Percentiles rank a stretch among this genome's conserved stretches.
These are phyloP conservation scores for Tulasnella sp. DNA, from an alignment of 768 basidiomycete genomes.

Conservation along the genomic window DNA sequence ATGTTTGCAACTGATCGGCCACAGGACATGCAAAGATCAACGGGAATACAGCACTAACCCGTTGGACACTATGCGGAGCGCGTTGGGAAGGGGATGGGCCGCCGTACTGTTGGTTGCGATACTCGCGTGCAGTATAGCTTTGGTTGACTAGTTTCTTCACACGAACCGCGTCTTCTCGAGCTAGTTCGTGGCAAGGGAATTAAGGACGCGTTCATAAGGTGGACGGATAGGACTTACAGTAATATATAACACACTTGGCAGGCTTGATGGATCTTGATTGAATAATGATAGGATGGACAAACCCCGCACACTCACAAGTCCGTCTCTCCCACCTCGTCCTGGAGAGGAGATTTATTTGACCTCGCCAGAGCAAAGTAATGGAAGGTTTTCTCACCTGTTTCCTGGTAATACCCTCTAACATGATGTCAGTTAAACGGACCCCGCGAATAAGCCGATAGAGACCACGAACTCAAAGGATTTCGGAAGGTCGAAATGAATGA, in stretches of 20 bases:
- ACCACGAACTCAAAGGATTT: conserved; percentile 66
- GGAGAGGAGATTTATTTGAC: not conserved
- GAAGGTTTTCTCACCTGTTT: conserved; percentile 47
- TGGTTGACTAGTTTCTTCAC: conserved; percentile 42
- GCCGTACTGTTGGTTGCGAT: conserved; percentile 32
- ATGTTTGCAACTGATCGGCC: not conserved
- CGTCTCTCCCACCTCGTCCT: conserved; percentile 75
- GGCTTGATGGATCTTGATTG: conserved; percentile 34
- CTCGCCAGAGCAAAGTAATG: no score
- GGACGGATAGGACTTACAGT: conserved; percentile 41
- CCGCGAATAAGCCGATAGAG: not conserved
- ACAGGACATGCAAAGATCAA: not conserved
- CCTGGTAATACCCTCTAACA: conserved; percentile 65
- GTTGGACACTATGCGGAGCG: conserved; percentile 47
- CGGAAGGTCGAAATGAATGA: conserved; percentile 71
- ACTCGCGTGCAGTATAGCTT: conserved; percentile 35
- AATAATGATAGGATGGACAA: not conserved
- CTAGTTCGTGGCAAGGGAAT: conserved; percentile 28
- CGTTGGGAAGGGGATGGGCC: conserved; percentile 55
- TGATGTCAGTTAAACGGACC: not conserved
- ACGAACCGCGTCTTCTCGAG: conserved; percentile 57
- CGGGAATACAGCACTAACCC: conserved; percentile 32
- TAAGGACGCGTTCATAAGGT: not conserved
- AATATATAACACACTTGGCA: conserved; percentile 70
- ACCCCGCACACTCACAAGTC: conserved; percentile 40